Conservation (phyloP, 345 rosid species). For the Brassica incana region DNA sequence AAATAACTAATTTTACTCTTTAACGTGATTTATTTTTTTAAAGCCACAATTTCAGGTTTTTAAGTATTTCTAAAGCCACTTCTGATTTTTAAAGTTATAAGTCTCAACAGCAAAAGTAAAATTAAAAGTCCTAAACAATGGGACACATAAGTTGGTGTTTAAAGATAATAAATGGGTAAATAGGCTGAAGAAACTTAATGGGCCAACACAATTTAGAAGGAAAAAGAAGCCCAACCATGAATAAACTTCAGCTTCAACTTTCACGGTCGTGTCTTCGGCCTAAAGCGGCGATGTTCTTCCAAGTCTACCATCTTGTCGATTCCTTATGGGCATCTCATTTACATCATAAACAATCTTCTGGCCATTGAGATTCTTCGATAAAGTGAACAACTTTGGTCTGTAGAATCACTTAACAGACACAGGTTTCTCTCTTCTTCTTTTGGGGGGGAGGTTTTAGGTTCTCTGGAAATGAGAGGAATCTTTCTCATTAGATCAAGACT, state of each 20-base stretch:
- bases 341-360: neutral
- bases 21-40: too few relatives aligned
- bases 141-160: neutral
- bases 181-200: neutral
- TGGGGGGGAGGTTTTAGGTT: neutral
- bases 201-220: neutral
- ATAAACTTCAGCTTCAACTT: neutral
- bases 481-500: slow-evolving; percentile 30
- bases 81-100: too few relatives aligned
- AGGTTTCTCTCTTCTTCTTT: neutral
- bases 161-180: neutral
- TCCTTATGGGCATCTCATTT: neutral
- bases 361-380: neutral
- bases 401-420: slow-evolving; percentile 7
- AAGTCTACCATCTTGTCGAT: neutral
- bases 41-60: too few relatives aligned
- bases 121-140: too few relatives aligned
- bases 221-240: neutral
- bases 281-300: slow-evolving; percentile 14
- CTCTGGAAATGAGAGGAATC: slow-evolving; percentile 34
- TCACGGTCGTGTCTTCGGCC: neutral
- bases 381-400: slow-evolving; percentile 28
- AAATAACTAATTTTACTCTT: too few relatives aligned
- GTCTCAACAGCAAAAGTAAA: too few relatives aligned
- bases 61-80: too few relatives aligned